phyloP scores from a whole-genome alignment of 108 stramenopile species.

The Seminavis robusta region DNA sequence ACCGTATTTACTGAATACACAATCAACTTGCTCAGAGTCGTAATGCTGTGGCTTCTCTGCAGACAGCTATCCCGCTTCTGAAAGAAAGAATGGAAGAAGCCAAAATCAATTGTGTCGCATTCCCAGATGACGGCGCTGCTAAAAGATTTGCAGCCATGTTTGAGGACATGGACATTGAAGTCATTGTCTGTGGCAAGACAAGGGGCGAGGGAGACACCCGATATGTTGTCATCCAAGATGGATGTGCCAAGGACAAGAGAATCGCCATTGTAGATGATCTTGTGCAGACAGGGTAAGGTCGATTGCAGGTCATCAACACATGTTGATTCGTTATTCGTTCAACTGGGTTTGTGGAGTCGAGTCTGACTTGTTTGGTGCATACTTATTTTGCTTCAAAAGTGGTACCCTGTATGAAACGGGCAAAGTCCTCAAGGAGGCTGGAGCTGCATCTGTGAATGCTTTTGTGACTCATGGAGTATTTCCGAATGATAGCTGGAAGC shows the following conservation, averaged over 20 bases:
- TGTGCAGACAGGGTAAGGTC: conserved; percentile 85
- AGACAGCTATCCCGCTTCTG: conserved; percentile 80
- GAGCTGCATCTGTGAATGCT: conserved; percentile 70
- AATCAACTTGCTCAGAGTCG: conserved; percentile 37
- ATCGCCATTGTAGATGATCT: conserved; percentile 90
- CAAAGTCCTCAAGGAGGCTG: conserved; percentile 57
- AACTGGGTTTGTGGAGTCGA: too few relatives aligned
- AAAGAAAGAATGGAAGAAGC: conserved; percentile 33
- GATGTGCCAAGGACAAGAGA: conserved; percentile 39
- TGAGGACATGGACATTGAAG: conserved; percentile 44
- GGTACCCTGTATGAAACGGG: conserved; percentile 92
- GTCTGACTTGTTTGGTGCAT: too few relatives aligned
- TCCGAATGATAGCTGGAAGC: conserved; percentile 72
- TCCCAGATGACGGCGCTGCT: conserved; percentile 92
- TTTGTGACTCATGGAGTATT: conserved; percentile 88
- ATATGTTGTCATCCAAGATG: conserved; percentile 59
- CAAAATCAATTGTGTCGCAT: conserved; percentile 71
- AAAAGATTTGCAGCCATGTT: conserved; percentile 86
- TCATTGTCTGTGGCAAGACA: conserved; percentile 83
- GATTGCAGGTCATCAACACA: too few relatives aligned
- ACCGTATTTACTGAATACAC: neutral
- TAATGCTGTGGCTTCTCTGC: conserved; percentile 73
- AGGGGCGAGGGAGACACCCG: conserved; percentile 50
- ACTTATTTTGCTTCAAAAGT: too few relatives aligned
- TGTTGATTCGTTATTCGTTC: too few relatives aligned